phyloP scores from a whole-genome alignment of 2,329 filamentous ascomycete species.

The Epichloe baconii region DNA sequence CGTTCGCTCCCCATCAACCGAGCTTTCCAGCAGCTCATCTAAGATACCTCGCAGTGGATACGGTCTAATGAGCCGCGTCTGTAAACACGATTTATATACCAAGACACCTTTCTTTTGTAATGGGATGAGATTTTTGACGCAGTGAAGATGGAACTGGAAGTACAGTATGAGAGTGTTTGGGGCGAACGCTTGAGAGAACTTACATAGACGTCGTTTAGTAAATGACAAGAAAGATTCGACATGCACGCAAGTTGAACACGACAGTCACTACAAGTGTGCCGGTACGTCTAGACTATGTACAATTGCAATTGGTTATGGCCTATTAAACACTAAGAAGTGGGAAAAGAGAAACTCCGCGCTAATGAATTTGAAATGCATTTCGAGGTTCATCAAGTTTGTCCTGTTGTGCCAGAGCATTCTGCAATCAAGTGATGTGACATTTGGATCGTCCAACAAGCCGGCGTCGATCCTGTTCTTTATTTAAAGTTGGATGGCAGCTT shows the following conservation, averaged over 20 bases:
- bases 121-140: constrained; percentile 13
- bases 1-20: constrained; percentile 89
- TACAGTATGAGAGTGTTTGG: constrained; percentile 11
- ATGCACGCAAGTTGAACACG: neutral
- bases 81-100: neutral
- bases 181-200: constrained; percentile 6
- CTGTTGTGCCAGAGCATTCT: neutral
- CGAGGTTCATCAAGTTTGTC: neutral
- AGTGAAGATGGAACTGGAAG: constrained; percentile 14
- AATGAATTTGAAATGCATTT: neutral
- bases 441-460: neutral
- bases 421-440: neutral
- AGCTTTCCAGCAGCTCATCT: constrained; percentile 95
- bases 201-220: constrained; percentile 9
- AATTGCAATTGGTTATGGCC: neutral
- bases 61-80: neutral
- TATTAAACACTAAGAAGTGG: neutral
- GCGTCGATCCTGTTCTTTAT: neutral
- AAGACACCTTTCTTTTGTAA: constrained; percentile 4
- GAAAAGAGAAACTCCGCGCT: constrained; percentile 1
- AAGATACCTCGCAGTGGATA: constrained; percentile 25
- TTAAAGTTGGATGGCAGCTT: neutral
- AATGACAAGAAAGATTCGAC: neutral
- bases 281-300: neutral
- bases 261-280: neutral